phyloP scores from a whole-genome alignment of 2,329 filamentous ascomycete genomes.

The Emergomyces orientalis region DNA sequence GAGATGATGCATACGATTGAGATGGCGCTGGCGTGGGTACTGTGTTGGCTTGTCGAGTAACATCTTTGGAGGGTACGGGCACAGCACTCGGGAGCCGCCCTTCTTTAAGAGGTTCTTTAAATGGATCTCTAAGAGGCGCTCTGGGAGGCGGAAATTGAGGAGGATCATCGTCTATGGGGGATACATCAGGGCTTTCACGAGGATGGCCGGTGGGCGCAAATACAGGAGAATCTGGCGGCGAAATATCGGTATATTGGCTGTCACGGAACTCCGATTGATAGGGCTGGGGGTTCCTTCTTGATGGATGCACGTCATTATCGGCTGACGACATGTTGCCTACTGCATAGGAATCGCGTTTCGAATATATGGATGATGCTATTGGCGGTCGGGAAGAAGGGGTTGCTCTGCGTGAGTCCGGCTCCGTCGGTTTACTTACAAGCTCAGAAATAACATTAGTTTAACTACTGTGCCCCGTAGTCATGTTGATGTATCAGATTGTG shows the following conservation, averaged over 20 bases:
- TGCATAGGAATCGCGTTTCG: conserved; percentile 39
- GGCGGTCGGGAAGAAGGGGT: conserved; percentile 26
- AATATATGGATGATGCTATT: conserved; percentile 54
- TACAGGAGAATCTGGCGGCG: conserved; percentile 38
- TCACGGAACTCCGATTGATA: conserved; percentile 12
- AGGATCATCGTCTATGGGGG: conserved; percentile 31
- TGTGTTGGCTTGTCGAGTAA: conserved; percentile 21
- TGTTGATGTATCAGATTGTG: not conserved
- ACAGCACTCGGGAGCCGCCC: conserved; percentile 23
- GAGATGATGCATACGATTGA: conserved; percentile 8
- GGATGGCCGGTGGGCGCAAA: conserved; percentile 16
- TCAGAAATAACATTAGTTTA: conserved; percentile 7
- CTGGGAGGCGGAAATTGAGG: conserved; percentile 13
- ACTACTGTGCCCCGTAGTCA: not conserved
- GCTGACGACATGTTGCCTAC: conserved; percentile 24
- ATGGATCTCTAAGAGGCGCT: not conserved
- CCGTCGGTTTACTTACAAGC: conserved; percentile 15
- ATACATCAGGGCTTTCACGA: conserved; percentile 29
- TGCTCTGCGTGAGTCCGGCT: conserved; percentile 15
- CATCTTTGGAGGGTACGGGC: conserved; percentile 23
- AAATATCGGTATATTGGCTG: conserved; percentile 31
- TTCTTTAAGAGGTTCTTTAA: conserved; percentile 11
- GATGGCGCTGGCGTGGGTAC: conserved; percentile 17
- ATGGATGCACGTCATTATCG: conserved; percentile 6
- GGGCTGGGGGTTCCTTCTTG: not conserved